Evolutionary conservation across 2,329 filamentous ascomycete genomes (phyloP).

Genomic region (Simplicillium sp.): DNA sequence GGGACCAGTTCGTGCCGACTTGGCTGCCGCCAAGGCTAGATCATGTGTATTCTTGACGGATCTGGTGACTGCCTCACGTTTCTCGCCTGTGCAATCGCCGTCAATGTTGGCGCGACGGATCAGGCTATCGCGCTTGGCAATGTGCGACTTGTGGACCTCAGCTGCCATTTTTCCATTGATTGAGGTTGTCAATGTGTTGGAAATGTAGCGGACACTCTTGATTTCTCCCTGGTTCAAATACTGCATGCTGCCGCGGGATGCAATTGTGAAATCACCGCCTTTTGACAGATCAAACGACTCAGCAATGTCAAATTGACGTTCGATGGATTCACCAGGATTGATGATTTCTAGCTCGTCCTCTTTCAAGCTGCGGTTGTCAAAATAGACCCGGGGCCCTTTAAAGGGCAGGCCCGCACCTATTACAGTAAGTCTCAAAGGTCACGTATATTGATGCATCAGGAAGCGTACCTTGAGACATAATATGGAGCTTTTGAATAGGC

Average conservation of each 20-base stretch:
- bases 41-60: conserved; percentile 42
- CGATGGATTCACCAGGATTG: background rate
- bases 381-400: background rate
- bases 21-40: conserved; percentile 39
- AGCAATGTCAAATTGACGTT: background rate
- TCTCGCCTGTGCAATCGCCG: conserved; percentile 38
- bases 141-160: too few relatives aligned
- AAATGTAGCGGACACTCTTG: background rate
- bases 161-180: background rate
- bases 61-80: conserved; percentile 28
- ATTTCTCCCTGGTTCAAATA: background rate
- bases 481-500: background rate
- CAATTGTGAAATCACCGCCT: background rate
- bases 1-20: conserved; percentile 33
- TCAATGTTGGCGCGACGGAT: conserved; percentile 37
- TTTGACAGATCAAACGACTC: background rate
- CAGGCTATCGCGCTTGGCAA: background rate
- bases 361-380: background rate
- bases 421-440: background rate
- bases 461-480: background rate
- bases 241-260: background rate
- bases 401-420: background rate
- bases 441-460: background rate
- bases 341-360: background rate
- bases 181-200: background rate